Conservation (phyloP, 345 rosid genomes). For the Balakata baccata region DNA sequence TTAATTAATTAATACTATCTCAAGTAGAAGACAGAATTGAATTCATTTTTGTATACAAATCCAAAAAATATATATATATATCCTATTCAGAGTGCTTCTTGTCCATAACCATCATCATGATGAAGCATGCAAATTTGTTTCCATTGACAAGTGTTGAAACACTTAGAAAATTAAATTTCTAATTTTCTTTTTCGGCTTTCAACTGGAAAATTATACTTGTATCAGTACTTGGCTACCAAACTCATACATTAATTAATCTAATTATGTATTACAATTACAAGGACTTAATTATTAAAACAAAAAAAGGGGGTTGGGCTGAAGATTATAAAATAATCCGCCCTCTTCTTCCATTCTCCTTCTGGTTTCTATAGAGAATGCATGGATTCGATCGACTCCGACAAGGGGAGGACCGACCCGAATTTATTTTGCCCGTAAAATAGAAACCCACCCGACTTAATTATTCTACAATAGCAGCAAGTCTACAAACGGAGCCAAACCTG, state of each 20-base stretch:
- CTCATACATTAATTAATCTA: background rate
- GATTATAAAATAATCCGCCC: background rate
- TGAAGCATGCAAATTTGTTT: background rate
- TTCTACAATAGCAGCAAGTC: constrained; percentile 23
- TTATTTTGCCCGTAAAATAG: background rate
- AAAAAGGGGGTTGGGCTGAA: background rate
- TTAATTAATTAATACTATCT: too few species aligned
- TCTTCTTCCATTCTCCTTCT: background rate
- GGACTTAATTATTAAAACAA: background rate
- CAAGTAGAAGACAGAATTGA: too few species aligned
- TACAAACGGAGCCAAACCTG: constrained; percentile 25
- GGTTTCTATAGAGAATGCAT: background rate
- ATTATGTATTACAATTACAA: background rate
- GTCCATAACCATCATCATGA: too few species aligned
- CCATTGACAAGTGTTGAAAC: background rate
- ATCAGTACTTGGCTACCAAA: background rate
- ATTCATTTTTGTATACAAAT: too few species aligned
- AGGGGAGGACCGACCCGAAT: background rate
- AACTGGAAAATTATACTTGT: background rate
- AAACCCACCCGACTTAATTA: background rate
- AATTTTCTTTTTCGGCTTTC: background rate
- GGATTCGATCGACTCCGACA: background rate
- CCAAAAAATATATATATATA: too few species aligned
- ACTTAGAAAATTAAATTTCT: background rate
- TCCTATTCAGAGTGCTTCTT: too few species aligned